Conservation (phyloP, 2,329 filamentous ascomycete species). For the Proliferodiscus dingleyae region DNA sequence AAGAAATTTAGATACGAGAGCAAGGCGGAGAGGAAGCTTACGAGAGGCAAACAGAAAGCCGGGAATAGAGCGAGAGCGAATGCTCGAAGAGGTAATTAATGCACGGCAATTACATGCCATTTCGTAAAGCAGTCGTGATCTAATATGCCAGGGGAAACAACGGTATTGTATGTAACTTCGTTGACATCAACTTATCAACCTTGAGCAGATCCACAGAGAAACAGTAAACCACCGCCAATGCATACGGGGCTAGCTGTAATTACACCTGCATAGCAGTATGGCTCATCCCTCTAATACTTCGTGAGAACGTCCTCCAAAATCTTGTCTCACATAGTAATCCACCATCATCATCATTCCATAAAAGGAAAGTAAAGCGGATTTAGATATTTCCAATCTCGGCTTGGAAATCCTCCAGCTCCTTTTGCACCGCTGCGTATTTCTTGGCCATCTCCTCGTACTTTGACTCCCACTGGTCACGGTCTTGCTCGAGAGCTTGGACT, state of each 20-base stretch:
- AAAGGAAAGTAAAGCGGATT: conserved; percentile 20
- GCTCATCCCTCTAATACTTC: conserved; percentile 15
- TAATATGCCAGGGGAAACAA: conserved; percentile 7
- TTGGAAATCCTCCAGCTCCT: conserved; percentile 89
- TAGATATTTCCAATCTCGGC: conserved; percentile 90
- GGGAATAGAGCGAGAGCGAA: conserved; percentile 45
- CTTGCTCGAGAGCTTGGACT: conserved; percentile 89
- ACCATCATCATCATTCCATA: conserved; percentile 23
- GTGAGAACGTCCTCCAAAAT: conserved; percentile 10
- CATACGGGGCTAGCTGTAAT: conserved; percentile 25
- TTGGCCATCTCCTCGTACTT: conserved; percentile 98
- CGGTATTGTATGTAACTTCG: conserved; percentile 20
- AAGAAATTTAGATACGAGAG: conserved; percentile 56
- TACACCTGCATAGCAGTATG: conserved; percentile 10
- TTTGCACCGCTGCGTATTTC: conserved; percentile 79
- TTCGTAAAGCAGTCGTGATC: not conserved
- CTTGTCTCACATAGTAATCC: conserved; percentile 7
- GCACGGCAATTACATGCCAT: not conserved
- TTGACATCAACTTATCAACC: conserved; percentile 20
- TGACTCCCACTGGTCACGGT: conserved; percentile 89
- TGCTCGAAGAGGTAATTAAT: conserved; percentile 26
- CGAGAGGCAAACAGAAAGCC: conserved; percentile 64
- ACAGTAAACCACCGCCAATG: conserved; percentile 26
- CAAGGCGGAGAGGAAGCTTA: conserved; percentile 65
- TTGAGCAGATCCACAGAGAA: conserved; percentile 21